phyloP scores from a whole-genome alignment of 768 basidiomycete genomes.

The Sarcomyxa edulis region DNA sequence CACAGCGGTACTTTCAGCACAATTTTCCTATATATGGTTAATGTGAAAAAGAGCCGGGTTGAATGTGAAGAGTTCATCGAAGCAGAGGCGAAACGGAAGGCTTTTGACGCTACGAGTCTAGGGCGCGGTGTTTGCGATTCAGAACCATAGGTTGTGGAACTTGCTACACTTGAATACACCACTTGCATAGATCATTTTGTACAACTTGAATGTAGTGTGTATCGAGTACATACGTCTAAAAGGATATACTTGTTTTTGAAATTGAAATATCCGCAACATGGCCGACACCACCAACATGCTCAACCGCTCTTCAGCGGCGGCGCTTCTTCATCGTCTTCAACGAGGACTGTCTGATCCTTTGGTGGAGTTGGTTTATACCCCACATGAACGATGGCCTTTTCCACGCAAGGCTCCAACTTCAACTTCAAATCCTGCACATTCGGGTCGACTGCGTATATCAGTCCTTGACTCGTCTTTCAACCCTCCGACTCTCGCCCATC shows the following conservation, averaged over 20 bases:
- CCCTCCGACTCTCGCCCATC: slow-evolving; percentile 84
- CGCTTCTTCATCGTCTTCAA: slow-evolving; percentile 36
- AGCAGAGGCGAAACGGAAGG: slow-evolving; percentile 43
- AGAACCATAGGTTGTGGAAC: no score
- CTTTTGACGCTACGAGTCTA: no score
- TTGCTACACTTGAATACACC: no score
- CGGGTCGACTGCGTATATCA: slow-evolving; percentile 44
- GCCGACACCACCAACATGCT: no score
- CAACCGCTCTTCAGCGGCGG: no score
- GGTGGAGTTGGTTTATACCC: slow-evolving; percentile 56
- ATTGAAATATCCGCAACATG: no score
- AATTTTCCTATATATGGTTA: slow-evolving; percentile 56
- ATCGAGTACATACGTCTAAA: no score
- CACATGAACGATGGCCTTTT: slow-evolving; percentile 62
- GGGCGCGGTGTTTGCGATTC: no score
- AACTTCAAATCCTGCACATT: not conserved
- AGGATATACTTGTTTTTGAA: no score
- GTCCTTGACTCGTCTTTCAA: slow-evolving; percentile 94
- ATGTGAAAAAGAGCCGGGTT: slow-evolving; percentile 55
- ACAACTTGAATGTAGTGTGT: no score
- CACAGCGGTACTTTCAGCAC: slow-evolving; percentile 47
- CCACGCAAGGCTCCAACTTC: slow-evolving; percentile 3
- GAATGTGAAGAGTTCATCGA: slow-evolving; percentile 60
- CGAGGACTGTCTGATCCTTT: slow-evolving; percentile 34
- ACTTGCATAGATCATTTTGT: no score